Conservation (phyloP, 2,329 filamentous ascomycete species). For the Trichoderma pleuroti region DNA sequence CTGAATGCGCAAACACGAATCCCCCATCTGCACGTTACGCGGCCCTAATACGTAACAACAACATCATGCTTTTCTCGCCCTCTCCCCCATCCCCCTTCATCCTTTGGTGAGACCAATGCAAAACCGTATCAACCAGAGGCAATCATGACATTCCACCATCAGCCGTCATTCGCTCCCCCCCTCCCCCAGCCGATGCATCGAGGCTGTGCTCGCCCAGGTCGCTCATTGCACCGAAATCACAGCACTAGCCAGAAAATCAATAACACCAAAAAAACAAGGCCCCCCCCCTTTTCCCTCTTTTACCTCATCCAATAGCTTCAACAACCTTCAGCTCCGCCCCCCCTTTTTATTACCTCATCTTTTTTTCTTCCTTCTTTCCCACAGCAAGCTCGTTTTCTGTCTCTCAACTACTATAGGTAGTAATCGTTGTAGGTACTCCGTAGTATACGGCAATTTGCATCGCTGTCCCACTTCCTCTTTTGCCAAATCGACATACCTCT, state of each 20-base stretch:
- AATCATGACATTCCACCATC: background rate
- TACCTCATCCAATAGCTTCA: background rate
- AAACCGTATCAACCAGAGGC: background rate
- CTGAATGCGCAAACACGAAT: conserved; percentile 5
- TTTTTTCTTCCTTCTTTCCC: background rate
- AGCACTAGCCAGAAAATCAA: background rate
- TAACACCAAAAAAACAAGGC: background rate
- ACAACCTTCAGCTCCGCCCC: background rate
- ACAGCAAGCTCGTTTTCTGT: background rate
- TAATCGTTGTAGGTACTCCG: too few relatives aligned
- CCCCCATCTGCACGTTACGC: background rate
- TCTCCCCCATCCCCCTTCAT: background rate
- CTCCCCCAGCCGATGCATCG: background rate
- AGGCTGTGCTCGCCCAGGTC: conserved; percentile 1
- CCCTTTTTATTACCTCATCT: background rate
- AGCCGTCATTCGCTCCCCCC: too few relatives aligned
- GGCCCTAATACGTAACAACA: background rate
- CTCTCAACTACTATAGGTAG: background rate
- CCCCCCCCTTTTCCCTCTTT: background rate
- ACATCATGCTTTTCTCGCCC: background rate
- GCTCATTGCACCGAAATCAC: background rate
- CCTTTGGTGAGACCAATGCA: background rate
- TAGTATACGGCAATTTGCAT: background rate
- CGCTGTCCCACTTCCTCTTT: background rate
- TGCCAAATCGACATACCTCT: background rate